Percentiles rank a stretch among this genome's conserved stretches.
These are phyloP conservation scores for Ambrosia trifida DNA, from an alignment of 129 eudicot species.

Conservation along the genomic window DNA sequence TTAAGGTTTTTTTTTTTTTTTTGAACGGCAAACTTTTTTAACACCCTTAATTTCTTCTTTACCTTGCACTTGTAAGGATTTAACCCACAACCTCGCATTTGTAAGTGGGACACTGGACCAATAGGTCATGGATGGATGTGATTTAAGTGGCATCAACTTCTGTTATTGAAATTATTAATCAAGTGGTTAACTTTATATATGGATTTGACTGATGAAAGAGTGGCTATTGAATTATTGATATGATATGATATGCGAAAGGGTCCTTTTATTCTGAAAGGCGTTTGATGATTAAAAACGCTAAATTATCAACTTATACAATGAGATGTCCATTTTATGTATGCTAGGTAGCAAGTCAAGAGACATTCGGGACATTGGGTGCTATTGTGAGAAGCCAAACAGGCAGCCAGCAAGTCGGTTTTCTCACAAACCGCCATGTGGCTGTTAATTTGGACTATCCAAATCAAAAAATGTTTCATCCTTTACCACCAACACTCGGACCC, in stretches of 20 bases:
- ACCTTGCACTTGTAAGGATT: no score
- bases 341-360: conserved; percentile 96
- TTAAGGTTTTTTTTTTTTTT: no score
- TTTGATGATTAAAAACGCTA: neutral
- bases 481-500: conserved; percentile 97
- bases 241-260: neutral
- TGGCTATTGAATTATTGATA: conserved; percentile 17
- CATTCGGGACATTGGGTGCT: conserved; percentile 95
- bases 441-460: conserved; percentile 92
- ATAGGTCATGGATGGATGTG: neutral
- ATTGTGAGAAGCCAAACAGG: conserved; percentile 99
- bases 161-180: conserved; percentile 8
- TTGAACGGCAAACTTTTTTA: no score
- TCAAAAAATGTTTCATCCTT: conserved; percentile 98
- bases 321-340: neutral
- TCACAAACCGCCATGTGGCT: conserved; percentile 93
- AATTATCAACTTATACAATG: neutral
- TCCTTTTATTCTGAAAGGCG: neutral
- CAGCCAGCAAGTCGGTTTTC: conserved; percentile 87
- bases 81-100: no score
- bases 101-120: no score
- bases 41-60: no score
- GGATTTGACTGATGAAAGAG: conserved; percentile 7
- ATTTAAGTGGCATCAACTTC: neutral
- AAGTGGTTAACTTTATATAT: conserved; percentile 4